Percentiles rank a stretch among this genome's conserved stretches.
Evolutionary conservation across 2,329 filamentous ascomycete genomes (phyloP).

Genomic region (Didymella exigua): DNA sequence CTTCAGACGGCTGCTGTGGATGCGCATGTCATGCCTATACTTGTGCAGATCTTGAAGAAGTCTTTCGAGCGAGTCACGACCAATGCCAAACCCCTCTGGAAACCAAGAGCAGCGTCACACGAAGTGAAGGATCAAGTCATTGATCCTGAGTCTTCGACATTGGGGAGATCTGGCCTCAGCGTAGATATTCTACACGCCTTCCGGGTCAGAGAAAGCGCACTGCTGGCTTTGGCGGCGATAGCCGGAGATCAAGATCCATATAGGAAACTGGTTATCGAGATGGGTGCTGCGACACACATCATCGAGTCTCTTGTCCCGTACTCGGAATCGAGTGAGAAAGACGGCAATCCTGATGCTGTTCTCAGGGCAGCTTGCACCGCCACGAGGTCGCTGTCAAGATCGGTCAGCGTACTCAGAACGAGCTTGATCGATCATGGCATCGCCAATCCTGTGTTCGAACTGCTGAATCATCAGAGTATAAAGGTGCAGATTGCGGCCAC

Average conservation of each 20-base stretch:
- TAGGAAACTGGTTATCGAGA: conserved; percentile 79
- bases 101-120: conserved; percentile 44
- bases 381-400: conserved; percentile 80
- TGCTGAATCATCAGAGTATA: conserved; percentile 75
- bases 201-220: conserved; percentile 73
- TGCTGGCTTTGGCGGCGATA: conserved; percentile 82
- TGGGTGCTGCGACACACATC: conserved; percentile 80
- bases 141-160: conserved; percentile 40
- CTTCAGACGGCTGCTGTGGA: conserved; percentile 85
- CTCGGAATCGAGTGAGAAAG: conserved; percentile 54
- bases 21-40: conserved; percentile 64
- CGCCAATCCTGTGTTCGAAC: conserved; percentile 73
- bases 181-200: conserved; percentile 71
- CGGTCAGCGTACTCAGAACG: conserved; percentile 82
- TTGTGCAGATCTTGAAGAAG: conserved; percentile 68
- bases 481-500: conserved; percentile 87
- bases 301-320: conserved; percentile 78
- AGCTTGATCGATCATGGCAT: conserved; percentile 85
- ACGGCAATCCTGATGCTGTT: conserved; percentile 79
- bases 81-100: conserved; percentile 61
- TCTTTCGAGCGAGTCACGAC: conserved; percentile 66
- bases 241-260: conserved; percentile 82
- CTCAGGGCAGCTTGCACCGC: conserved; percentile 85
- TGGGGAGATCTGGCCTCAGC: conserved; percentile 41
- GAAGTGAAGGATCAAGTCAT: conserved; percentile 34